Conservation (phyloP, 345 rosid species). For the Pseudoturritis turrita region DNA sequence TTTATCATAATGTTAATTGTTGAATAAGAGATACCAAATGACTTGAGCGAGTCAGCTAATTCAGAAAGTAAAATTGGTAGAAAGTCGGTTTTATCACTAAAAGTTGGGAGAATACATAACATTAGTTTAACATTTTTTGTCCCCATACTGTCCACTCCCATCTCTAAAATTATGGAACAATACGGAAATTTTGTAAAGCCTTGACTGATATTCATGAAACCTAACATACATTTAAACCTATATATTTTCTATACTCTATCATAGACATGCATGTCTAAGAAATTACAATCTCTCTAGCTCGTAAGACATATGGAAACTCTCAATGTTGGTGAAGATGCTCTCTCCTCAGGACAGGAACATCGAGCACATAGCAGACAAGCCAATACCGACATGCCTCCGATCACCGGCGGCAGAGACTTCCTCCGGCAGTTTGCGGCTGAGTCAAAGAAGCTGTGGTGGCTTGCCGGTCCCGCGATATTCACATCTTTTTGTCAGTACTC, state of each 20-base stretch:
- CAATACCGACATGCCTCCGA: constrained; percentile 52
- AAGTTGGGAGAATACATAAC: neutral
- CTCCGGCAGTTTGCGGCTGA: constrained; percentile 41
- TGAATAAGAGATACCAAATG: neutral
- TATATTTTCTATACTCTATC: neutral
- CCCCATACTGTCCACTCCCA: neutral
- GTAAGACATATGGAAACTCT: neutral
- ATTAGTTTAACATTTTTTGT: neutral
- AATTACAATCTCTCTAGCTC: neutral
- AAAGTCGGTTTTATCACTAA: neutral
- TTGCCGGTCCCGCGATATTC: constrained; percentile 76
- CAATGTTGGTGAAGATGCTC: neutral
- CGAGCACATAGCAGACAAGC: neutral
- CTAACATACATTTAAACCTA: neutral
- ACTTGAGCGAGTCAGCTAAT: neutral
- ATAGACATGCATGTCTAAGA: neutral
- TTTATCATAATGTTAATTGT: no score
- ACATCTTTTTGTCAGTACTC: constrained; percentile 68
- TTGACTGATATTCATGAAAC: neutral
- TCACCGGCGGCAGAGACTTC: constrained; percentile 42
- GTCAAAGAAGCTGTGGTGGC: constrained; percentile 63
- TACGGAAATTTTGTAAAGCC: neutral
- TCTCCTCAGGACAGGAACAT: neutral
- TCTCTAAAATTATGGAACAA: neutral
- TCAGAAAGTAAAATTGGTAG: neutral